Percentiles rank a stretch among this genome's conserved stretches.
Conservation (phyloP, 2,329 filamentous ascomycete genomes). For the Ploettnerulaceae sp. region DNA sequence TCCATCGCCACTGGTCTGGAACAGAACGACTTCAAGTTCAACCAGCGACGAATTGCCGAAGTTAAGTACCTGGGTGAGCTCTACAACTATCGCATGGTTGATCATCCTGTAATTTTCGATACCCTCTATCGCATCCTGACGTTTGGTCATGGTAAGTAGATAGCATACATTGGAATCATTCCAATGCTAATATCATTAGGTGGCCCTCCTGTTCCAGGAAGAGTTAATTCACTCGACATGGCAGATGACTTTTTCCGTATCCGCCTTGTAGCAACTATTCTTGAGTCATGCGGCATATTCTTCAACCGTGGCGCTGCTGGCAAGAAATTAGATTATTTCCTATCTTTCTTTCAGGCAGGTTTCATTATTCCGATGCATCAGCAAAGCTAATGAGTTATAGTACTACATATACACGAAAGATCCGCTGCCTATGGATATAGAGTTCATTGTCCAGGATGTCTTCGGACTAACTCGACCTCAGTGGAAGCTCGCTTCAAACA, state of each 20-base stretch:
- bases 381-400: slow-evolving; percentile 38
- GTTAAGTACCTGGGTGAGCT: slow-evolving; percentile 95
- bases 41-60: slow-evolving; percentile 89
- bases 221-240: slow-evolving; percentile 72
- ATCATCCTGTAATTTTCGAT: slow-evolving; percentile 93
- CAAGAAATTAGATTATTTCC: slow-evolving; percentile 96
- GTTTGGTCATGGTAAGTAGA: slow-evolving; percentile 64
- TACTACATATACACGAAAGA: slow-evolving; percentile 95
- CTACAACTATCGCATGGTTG: slow-evolving; percentile 96
- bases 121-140: slow-evolving; percentile 91
- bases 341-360: slow-evolving; percentile 81
- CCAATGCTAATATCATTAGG: slow-evolving; percentile 39
- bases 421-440: slow-evolving; percentile 88
- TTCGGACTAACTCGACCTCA: slow-evolving; percentile 81
- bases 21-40: slow-evolving; percentile 95
- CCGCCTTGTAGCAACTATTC: slow-evolving; percentile 77
- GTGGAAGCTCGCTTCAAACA: slow-evolving; percentile 78
- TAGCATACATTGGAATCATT: slow-evolving; percentile 36
- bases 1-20: slow-evolving; percentile 84
- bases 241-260: slow-evolving; percentile 97
- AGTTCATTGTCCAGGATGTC: slow-evolving; percentile 92
- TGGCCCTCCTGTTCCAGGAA: slow-evolving; percentile 75
- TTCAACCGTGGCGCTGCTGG: slow-evolving; percentile 90
- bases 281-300: slow-evolving; percentile 94
- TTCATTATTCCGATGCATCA: slow-evolving; percentile 7